These are phyloP conservation scores for Ophiostoma australiae DNA, from an alignment of 2,329 filamentous ascomycete genomes.

Conservation along the genomic window DNA sequence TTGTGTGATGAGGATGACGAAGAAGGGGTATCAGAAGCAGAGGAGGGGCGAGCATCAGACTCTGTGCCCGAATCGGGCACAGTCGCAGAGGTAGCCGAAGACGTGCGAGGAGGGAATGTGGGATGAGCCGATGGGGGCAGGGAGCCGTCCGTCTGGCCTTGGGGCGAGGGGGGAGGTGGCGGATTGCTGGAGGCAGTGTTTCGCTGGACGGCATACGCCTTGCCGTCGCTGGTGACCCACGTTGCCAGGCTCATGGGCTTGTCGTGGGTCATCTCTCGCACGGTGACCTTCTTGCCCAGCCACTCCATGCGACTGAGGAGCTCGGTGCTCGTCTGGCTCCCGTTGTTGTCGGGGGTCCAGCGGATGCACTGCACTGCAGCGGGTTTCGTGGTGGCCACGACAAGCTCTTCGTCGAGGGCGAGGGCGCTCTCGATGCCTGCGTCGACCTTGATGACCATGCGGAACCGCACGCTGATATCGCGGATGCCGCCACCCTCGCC, in stretches of 20 bases:
- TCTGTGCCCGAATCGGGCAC: not conserved
- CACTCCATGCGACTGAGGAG: slow-evolving; percentile 81
- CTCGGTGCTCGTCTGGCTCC: slow-evolving; percentile 85
- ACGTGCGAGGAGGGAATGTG: not conserved
- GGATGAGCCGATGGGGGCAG: not conserved
- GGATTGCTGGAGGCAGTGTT: slow-evolving; percentile 26
- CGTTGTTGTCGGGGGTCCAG: slow-evolving; percentile 79
- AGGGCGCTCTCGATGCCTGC: slow-evolving; percentile 85
- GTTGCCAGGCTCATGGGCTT: slow-evolving; percentile 92
- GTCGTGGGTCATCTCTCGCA: slow-evolving; percentile 86
- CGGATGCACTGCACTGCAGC: slow-evolving; percentile 94
- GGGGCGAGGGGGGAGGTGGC: not conserved
- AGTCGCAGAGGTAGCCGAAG: not conserved
- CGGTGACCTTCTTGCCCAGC: slow-evolving; percentile 69
- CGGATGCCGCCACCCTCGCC: slow-evolving; percentile 78
- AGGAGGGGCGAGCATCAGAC: not conserved
- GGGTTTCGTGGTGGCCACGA: slow-evolving; percentile 87
- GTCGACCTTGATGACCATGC: slow-evolving; percentile 97
- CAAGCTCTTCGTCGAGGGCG: slow-evolving; percentile 84
- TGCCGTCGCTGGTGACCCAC: slow-evolving; percentile 85
- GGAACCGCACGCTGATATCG: slow-evolving; percentile 85
- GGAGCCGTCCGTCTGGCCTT: not conserved
- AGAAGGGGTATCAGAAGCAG: slow-evolving; percentile 15
- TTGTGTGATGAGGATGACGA: slow-evolving; percentile 40
- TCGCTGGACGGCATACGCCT: slow-evolving; percentile 85